A percentile compares a stretch with the other conserved stretches of the same genome.
Conservation (phyloP, 768 basidiomycete species). For the Dentipellis sp. region DNA sequence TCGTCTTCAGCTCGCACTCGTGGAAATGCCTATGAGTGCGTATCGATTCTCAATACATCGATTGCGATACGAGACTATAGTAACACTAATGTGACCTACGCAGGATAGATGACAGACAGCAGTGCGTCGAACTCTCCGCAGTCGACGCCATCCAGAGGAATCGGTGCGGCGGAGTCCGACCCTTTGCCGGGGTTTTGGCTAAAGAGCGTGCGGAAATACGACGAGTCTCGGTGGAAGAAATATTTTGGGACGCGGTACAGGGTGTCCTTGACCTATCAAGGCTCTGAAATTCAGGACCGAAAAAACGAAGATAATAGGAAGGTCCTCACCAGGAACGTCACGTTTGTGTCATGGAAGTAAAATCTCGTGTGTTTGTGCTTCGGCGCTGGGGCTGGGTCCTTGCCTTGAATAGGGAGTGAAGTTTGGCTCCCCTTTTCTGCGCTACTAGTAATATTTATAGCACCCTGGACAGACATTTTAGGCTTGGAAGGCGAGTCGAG, state of each 20-base stretch:
- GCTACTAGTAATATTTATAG: no score
- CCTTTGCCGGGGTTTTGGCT: neutral
- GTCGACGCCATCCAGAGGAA: neutral
- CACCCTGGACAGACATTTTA: no score
- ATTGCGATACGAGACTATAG: no score
- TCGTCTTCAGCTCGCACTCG: no score
- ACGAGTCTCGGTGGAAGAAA: neutral
- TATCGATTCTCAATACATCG: no score
- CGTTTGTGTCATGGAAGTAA: neutral
- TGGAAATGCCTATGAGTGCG: neutral
- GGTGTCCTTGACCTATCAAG: neutral
- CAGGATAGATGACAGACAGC: neutral
- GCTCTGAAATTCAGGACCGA: neutral
- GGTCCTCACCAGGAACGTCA: neutral
- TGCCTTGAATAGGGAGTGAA: no score
- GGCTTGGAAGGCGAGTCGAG: no score
- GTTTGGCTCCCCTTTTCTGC: no score
- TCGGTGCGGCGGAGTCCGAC: neutral
- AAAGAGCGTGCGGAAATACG: neutral
- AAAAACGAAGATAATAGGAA: neutral
- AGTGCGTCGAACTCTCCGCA: neutral
- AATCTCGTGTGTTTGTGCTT: neutral
- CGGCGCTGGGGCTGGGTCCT: no score
- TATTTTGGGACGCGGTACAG: neutral
- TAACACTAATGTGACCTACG: no score